A percentile compares a stretch with the other conserved stretches of the same genome.
phyloP scores from a whole-genome alignment of 495 filamentous ascomycete genomes.

The Pyrenopolyporus hunteri region DNA sequence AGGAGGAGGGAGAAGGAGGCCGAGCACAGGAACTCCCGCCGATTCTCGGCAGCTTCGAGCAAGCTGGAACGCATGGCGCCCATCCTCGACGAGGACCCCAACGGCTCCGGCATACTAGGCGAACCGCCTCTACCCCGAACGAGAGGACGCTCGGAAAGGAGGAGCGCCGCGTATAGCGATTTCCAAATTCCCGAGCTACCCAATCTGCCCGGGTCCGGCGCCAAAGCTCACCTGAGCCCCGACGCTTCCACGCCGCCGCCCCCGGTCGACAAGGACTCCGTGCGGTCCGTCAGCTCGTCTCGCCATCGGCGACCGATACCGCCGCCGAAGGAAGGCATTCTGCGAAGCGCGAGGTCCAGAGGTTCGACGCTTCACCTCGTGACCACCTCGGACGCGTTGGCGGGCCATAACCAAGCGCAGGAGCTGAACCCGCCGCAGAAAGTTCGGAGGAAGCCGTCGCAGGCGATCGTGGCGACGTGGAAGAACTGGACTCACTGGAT shows the following conservation, averaged over 20 bases:
- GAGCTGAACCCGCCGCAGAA: constrained; percentile 45
- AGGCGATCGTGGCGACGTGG: constrained; percentile 68
- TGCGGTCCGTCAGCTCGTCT: constrained; percentile 72
- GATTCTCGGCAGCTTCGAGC: constrained; percentile 85
- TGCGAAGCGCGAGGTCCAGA: constrained; percentile 66
- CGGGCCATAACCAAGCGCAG: constrained; percentile 33
- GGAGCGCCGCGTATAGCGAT: constrained; percentile 58
- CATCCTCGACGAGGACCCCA: constrained; percentile 64
- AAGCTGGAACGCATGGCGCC: constrained; percentile 79
- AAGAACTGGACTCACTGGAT: constrained; percentile 69
- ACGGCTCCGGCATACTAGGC: constrained; percentile 41
- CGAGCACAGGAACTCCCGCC: constrained; percentile 78
- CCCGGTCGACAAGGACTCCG: constrained; percentile 78
- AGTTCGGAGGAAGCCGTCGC: constrained; percentile 54
- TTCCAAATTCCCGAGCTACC: constrained; percentile 68
- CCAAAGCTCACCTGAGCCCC: constrained; percentile 46
- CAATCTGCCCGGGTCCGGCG: constrained; percentile 67
- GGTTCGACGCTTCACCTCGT: constrained; percentile 83
- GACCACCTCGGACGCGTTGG: constrained; percentile 60
- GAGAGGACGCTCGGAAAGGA: constrained; percentile 58
- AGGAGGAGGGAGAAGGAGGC: constrained; percentile 84
- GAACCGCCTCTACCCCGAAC: constrained; percentile 64
- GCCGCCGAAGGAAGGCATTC: constrained; percentile 78
- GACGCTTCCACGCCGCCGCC: constrained; percentile 61
- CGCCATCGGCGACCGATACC: constrained; percentile 72